phyloP scores from a whole-genome alignment of 768 basidiomycete genomes.

The Mycena alexandri region DNA sequence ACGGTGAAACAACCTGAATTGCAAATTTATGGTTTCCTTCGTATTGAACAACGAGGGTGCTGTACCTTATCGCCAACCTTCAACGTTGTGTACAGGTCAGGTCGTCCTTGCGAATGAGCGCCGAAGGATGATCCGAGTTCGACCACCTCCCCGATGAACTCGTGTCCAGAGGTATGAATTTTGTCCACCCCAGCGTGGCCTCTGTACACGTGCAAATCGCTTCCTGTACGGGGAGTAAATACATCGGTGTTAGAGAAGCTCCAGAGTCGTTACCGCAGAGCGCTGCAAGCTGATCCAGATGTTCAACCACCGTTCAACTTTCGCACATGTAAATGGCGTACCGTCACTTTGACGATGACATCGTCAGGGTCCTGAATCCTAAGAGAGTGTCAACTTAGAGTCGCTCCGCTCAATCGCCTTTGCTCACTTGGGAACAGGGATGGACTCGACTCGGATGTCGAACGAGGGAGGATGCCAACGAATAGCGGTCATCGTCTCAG shows the following conservation, averaged over 20 bases:
- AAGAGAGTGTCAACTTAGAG: slow-evolving; percentile 1
- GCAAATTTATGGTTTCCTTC: background rate
- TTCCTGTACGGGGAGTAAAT: slow-evolving; percentile 52
- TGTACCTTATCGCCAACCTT: slow-evolving; percentile 72
- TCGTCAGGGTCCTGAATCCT: slow-evolving; percentile 83
- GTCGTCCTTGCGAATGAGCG: slow-evolving; percentile 59
- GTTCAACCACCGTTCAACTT: slow-evolving; percentile 3
- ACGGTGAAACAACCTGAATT: slow-evolving; percentile 76
- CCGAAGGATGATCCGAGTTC: slow-evolving; percentile 74
- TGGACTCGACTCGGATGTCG: slow-evolving; percentile 76
- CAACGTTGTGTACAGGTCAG: slow-evolving; percentile 72
- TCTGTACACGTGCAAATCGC: slow-evolving; percentile 82
- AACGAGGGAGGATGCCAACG: slow-evolving; percentile 77
- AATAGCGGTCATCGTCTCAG: slow-evolving; percentile 54
- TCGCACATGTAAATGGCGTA: slow-evolving; percentile 43
- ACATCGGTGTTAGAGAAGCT: background rate
- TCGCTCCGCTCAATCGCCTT: slow-evolving; percentile 23
- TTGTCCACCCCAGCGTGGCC: slow-evolving; percentile 67
- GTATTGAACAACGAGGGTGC: background rate
- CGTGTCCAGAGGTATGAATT: slow-evolving; percentile 77
- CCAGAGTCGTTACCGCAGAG: slow-evolving; percentile 64
- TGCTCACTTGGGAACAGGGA: slow-evolving; percentile 63
- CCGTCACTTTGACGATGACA: slow-evolving; percentile 82
- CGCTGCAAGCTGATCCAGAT: slow-evolving; percentile 66
- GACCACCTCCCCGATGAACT: slow-evolving; percentile 81